Base-by-base conservation (phyloP, 2,329 filamentous ascomycete species). In the Rhinocladiella mackenziei region DNA sequence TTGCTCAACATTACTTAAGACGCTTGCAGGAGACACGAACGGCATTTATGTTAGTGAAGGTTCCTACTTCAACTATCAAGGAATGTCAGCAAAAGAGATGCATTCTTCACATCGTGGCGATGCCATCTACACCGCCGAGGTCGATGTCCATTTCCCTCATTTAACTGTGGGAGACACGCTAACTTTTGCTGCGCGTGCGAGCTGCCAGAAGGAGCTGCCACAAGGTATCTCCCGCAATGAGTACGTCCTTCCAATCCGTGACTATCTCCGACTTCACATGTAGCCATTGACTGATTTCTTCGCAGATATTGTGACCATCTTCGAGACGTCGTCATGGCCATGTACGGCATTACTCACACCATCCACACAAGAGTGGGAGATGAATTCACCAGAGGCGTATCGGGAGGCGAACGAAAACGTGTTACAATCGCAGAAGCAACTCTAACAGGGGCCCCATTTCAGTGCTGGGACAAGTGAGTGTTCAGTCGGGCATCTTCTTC, bases 1-100 rank as follows among this genome's bases (percentile, higher is more conserved):
- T 41, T 94, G 88, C 64, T 87, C 84, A 11, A 94, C 88, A 2
- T 82, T 94, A 52, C 72, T 94, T 45, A 94, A 94, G 70, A 86
- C 86, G 0, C 78, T 94, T 55, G 79, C 86, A 3, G 87, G 88
- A 48, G 86, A 94, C 65, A 86, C 84, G 15, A 83, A 89, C 55
- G 88, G 88, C 39, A 81, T 94, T 56, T 80, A 76, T 55, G 72
- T 92, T 10, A 84, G 87, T 35, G 68, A 83, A 3, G 68, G 71
- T 8, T 82, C 84, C 0, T 80, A 86, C 51, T 80, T 94, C 60
- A 91, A 94, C 67, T 94, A 94, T 60, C 84, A 92, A 41, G 68
- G 66, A 17, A n/a, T n/a, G n/a, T n/a, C n/a, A n/a, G n/a, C n/a
- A n/a, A n/a, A n/a, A n/a, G n/a, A n/a, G n/a, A n/a, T n/a, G n/a